phyloP scores from a whole-genome alignment of 78 protist genomes.

The Dictyostelium capitatum region DNA sequence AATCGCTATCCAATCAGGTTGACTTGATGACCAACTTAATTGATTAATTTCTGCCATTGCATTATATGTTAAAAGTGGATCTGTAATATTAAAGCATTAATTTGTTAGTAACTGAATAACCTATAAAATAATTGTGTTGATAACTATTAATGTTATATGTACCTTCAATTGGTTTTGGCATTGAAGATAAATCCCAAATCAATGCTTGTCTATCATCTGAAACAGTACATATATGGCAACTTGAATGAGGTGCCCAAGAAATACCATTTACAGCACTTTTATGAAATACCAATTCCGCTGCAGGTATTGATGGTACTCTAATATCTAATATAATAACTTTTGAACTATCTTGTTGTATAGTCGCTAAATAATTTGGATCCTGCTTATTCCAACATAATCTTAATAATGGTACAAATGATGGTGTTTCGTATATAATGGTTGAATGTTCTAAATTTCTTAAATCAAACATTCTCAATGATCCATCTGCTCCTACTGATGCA shows the following conservation, averaged over 20 bases:
- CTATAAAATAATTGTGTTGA: background rate
- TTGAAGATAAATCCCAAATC: slow-evolving; percentile 97
- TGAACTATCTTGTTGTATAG: slow-evolving; percentile 90
- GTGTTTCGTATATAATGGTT: slow-evolving; percentile 97
- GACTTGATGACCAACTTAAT: slow-evolving; percentile 92
- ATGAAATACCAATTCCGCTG: slow-evolving; percentile 91
- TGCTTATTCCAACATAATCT: slow-evolving; percentile 97
- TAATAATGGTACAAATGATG: slow-evolving; percentile 90
- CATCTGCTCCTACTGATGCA: slow-evolving; percentile 96
- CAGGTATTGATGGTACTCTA: slow-evolving; percentile 96
- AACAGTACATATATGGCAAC: slow-evolving; percentile 96
- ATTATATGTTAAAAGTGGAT: slow-evolving; percentile 92
- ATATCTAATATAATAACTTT: slow-evolving; percentile 93
- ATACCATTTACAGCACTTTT: slow-evolving; percentile 91
- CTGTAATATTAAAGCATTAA: background rate
- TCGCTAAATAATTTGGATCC: slow-evolving; percentile 96
- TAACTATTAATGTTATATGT: background rate
- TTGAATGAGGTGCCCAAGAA: slow-evolving; percentile 98
- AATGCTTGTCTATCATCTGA: slow-evolving; percentile 96
- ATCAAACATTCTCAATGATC: slow-evolving; percentile 99
- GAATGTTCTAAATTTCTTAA: slow-evolving; percentile 96
- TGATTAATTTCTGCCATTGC: slow-evolving; percentile 91
- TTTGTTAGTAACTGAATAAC: background rate
- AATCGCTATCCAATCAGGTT: slow-evolving; percentile 96
- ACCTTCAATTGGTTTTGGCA: slow-evolving; percentile 94